Evolutionary conservation across 73 alveolate species (phyloP), one percentile per base, ranked within the genome.

Genomic region (Blepharisma stoltei): DNA sequence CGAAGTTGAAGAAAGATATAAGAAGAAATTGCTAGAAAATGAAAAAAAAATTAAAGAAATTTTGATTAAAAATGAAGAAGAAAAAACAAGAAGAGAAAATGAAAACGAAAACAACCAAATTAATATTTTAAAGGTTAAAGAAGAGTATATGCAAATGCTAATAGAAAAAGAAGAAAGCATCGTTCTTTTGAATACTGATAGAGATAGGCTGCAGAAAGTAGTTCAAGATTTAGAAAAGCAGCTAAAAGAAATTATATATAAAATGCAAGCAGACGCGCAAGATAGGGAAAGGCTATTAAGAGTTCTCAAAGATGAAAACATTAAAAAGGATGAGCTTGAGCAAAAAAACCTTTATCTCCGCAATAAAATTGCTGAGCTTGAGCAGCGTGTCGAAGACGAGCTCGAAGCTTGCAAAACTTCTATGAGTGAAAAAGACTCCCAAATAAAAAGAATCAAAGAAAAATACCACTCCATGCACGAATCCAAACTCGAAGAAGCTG

Each of bases 121-220:
- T 32, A 32, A 60, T 8, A 60, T 60, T 25, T 14, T 14, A 18
- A 25, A 20, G 45, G 18, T 60, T 1, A 11, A 60, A 2, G 73
- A 60, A 60, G 23, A 60, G 73, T 60, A 18, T 60, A 38, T 14
- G 23, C 14, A 60, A 14, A n/a, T 60, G 14, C 73, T 60, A 2
- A 60, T 14, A 60, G 45, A 8, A 9, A 60, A 60, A 60, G 73
- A 60, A 60, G 73, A 60, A 60, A 38, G 23, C 37, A 25, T 60
- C 38, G 37, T n/a, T 20, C 38, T 20, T 60, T 47, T 60, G 5
- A 60, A 60, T 38, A 8, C 38, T 14, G 73, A 60, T 25, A 14
- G 73, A 60, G 73, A 60, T 14, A 60, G 23, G 5, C 73, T 60
- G 0, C 73, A 60, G 46, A 38, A 60, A 2, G 23, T 60, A 9